phyloP scores from a whole-genome alignment of 768 basidiomycete genomes.

The Bullera alba region DNA sequence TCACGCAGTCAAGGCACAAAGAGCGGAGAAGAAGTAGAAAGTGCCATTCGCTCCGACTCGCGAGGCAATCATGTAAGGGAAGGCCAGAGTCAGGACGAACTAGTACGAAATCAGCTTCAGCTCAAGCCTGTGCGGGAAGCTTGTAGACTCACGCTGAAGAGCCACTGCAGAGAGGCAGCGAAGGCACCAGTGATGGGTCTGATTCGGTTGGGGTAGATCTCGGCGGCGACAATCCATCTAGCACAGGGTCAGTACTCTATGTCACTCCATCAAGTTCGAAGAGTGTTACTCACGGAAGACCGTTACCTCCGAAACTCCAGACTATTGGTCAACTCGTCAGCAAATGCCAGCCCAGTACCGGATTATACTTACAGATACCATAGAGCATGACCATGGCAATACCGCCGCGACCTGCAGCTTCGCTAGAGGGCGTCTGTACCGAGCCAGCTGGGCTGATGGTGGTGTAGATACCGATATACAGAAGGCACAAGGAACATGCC shows the following conservation, averaged over 20 bases:
- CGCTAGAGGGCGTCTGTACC: constrained; percentile 13
- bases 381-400: constrained; percentile 37
- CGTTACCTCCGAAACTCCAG: constrained; percentile 46
- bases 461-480: constrained; percentile 51
- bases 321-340: background rate
- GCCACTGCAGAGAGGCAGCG: constrained; percentile 23
- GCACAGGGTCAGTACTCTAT: too few relatives aligned
- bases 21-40: constrained; percentile 39
- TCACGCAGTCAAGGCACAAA: constrained; percentile 23
- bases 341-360: background rate
- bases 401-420: constrained; percentile 31
- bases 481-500: constrained; percentile 49
- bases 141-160: constrained; percentile 1
- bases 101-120: constrained; percentile 11
- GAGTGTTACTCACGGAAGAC: too few relatives aligned
- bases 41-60: constrained; percentile 33
- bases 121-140: background rate
- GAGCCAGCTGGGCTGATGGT: constrained; percentile 45
- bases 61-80: constrained; percentile 40
- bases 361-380: constrained; percentile 47
- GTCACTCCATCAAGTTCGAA: too few relatives aligned
- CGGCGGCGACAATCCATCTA: constrained; percentile 51
- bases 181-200: constrained; percentile 31
- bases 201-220: constrained; percentile 20
- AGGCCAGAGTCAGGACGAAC: constrained; percentile 42